Conservation (phyloP, 345 rosid genomes). For the Toxicodendron radicans region DNA sequence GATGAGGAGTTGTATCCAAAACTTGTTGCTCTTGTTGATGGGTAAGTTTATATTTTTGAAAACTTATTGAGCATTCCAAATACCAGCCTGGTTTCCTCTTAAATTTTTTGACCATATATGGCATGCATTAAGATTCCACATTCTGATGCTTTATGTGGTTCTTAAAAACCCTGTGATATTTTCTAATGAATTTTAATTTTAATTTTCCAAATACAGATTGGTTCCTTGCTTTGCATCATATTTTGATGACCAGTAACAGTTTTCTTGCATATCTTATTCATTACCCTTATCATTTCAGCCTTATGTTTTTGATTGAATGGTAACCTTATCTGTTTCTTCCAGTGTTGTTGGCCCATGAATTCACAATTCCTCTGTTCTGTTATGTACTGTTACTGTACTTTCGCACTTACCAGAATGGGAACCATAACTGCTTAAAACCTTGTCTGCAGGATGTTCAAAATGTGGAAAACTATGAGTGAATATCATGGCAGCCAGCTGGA, state of each 20-base stretch:
- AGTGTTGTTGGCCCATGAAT: too few species aligned
- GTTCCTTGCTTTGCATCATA: neutral
- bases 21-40: slow-evolving; percentile 71
- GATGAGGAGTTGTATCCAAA: slow-evolving; percentile 85
- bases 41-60: slow-evolving; percentile 43
- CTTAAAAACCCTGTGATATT: neutral
- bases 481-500: slow-evolving; percentile 74
- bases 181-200: neutral
- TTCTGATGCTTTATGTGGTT: neutral
- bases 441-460: slow-evolving; percentile 70
- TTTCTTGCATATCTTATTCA: neutral
- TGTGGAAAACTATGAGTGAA: slow-evolving; percentile 74
- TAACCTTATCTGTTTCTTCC: neutral
- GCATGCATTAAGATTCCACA: neutral
- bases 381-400: neutral
- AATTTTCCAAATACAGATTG: neutral
- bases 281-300: neutral
- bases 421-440: slow-evolving; percentile 4
- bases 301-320: neutral
- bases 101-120: too few species aligned
- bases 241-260: neutral
- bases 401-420: neutral
- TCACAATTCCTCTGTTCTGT: neutral
- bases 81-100: neutral
- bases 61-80: neutral